Conservation (phyloP, 805 yeast genomes). For the Wickerhamiella brachini region DNA sequence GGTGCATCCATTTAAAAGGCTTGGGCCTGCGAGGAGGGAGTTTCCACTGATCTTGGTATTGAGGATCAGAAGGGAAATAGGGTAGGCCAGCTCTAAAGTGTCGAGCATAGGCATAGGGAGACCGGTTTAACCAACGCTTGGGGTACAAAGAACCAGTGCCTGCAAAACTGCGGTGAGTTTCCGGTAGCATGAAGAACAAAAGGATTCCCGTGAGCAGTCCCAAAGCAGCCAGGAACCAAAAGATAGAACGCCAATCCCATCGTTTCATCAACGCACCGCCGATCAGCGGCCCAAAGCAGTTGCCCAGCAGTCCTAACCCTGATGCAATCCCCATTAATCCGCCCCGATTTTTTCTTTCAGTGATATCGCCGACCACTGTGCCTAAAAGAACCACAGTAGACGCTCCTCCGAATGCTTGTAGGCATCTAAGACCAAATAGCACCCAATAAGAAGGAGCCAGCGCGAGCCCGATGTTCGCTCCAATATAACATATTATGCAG, state of each 20-base stretch:
- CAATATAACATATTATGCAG: slow-evolving; percentile 43
- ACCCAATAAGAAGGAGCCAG: slow-evolving; percentile 42
- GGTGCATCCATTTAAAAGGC: slow-evolving; percentile 27
- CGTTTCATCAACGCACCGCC: slow-evolving; percentile 37
- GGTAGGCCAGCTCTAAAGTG: slow-evolving; percentile 17
- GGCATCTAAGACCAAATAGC: slow-evolving; percentile 50
- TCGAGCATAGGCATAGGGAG: slow-evolving; percentile 16
- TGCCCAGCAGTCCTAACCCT: slow-evolving; percentile 57
- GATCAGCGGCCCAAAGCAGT: slow-evolving; percentile 67
- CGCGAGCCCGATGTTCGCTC: slow-evolving; percentile 56
- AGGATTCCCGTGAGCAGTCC: slow-evolving; percentile 32
- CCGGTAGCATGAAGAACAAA: slow-evolving; percentile 41
- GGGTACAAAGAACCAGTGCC: slow-evolving; percentile 53
- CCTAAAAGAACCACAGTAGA: slow-evolving; percentile 59
- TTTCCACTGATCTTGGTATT: slow-evolving; percentile 14
- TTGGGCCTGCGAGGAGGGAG: slow-evolving; percentile 10
- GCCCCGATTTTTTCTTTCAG: slow-evolving; percentile 55
- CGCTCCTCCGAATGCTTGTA: slow-evolving; percentile 69
- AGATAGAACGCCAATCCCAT: slow-evolving; percentile 51
- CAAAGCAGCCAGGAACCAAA: slow-evolving; percentile 56
- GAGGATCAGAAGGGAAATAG: slow-evolving; percentile 8
- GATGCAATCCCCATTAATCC: slow-evolving; percentile 49
- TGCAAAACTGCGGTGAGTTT: slow-evolving; percentile 55
- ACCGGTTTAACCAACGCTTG: slow-evolving; percentile 4
- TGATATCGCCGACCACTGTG: slow-evolving; percentile 64